These are phyloP conservation scores for Lophiostoma macrostomum DNA, from an alignment of 495 filamentous ascomycete species.

Conservation along the genomic window DNA sequence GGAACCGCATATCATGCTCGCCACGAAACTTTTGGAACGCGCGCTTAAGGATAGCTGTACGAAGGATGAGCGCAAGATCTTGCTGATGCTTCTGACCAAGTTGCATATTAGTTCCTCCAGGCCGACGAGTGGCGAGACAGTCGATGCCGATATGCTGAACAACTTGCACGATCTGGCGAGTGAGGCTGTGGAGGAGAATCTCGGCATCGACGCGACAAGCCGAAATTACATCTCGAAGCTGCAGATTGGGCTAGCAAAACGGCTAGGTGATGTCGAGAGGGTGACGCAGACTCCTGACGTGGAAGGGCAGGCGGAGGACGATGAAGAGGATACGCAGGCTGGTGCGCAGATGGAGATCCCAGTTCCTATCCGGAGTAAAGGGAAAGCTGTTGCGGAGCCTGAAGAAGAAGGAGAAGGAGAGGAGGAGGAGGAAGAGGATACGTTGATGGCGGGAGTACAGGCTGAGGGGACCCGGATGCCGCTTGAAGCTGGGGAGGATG, in stretches of 20 bases:
- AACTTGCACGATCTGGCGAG: constrained; percentile 35
- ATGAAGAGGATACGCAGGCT: constrained; percentile 8
- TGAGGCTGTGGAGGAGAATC: constrained; percentile 35
- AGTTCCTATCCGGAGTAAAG: not conserved
- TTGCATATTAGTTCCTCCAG: constrained; percentile 64
- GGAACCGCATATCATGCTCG: constrained; percentile 67
- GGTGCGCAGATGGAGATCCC: not conserved
- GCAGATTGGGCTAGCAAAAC: constrained; percentile 27
- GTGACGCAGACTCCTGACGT: constrained; percentile 12
- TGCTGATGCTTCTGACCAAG: constrained; percentile 76
- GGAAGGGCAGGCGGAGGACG: constrained; percentile 18
- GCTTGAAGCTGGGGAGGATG: constrained; percentile 23
- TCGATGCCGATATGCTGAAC: constrained; percentile 31
- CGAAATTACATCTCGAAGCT: constrained; percentile 39
- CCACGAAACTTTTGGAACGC: constrained; percentile 59
- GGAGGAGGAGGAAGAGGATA: constrained; percentile 26
- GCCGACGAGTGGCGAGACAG: not conserved
- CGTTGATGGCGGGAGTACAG: constrained; percentile 14
- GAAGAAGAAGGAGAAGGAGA: constrained; percentile 31
- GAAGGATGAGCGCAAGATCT: constrained; percentile 78
- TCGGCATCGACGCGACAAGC: constrained; percentile 35
- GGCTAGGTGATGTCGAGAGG: constrained; percentile 23
- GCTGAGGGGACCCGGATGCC: constrained; percentile 37
- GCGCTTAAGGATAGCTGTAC: constrained; percentile 50
- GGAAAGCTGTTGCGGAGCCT: constrained; percentile 21